Evolutionary conservation across 345 rosid species (phyloP), one percentile per base, ranked within the genome.

Genomic region (Pugionium cornutum): DNA sequence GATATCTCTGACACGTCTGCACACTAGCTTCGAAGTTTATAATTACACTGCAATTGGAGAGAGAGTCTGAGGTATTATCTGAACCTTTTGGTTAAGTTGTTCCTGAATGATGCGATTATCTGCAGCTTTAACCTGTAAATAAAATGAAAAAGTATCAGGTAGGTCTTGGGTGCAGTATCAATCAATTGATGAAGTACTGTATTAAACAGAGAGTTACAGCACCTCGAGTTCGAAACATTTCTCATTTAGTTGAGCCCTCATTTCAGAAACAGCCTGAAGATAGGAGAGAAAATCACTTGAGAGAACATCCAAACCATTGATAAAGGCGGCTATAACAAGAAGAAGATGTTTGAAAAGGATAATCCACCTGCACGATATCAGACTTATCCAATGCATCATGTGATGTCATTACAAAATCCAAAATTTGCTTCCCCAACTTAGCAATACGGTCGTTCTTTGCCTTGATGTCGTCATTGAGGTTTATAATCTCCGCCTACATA

Each of bases 211-310:
- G 65, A 58, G 77, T 65, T 50, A 40, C 48, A 58, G 80, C 64
- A 94, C 99, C 99, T 94, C 96, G 25, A 94, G 96, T 79, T 94
- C 99, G 53, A 94, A 86, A 46, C 96, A 88, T 80, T 88, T 90
- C 80, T 94, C 97, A 77, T 88, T 86, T 77, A 94, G 78, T 67
- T 86, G 95, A 33, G 80, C 81, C 67, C 73, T 77, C 83, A 94
- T 75, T 66, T 86, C 96, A 63, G 89, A 86, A 61, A 94, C 70
- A 35, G 81, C 76, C 96, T 94, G 95, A 78, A 68, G 61, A 73
- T 63, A 32, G 30, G 54, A 71, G 76, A 78, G 71, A 64, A 63
- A 18, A 66, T 53, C 25, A 62, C 39, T 52, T 60, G 67, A 51
- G 67, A 47, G 39, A 71, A 45, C 18, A 64, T 52, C 43, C 60